Base-by-base conservation (phyloP, 148 eudicot genomes). In the Chenopodium berlandieri region DNA sequence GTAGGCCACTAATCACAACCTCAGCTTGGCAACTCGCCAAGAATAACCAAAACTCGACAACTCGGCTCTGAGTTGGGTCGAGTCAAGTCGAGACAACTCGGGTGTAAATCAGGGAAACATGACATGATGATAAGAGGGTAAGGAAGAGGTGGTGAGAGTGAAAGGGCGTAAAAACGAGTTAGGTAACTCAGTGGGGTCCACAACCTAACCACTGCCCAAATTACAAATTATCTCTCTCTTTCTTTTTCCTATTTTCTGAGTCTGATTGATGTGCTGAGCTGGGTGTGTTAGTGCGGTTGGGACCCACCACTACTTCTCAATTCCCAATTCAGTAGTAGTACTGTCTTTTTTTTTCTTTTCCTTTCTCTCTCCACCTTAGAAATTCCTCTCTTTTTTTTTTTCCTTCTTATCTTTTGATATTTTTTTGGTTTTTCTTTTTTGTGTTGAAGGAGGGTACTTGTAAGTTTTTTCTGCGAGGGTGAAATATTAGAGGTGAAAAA, bases 1-100 rank as follows among this genome's bases (percentile, higher is more conserved):
- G 90, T 0, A 82, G 99, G 40, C 94, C 99, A n/a, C 89, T 94
- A n/a, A 94, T 96, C 44, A 92, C 99, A 31, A 92, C 99, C 66
- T 96, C 99, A 2, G 99, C 99, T 11, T 96, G 99, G 99, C 94
- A 88, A 86, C 86, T 87, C 74, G 71, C 76, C 63, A 78, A 54
- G 17, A 81, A 48, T n/a, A 11, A 48, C 23, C 7, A 34, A 22
- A 9, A 75, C 79, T 44, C 72, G 67, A 25, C 44, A 30, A 81
- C 78, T 80, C 78, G 68, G 0, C 50, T 48, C 52, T 80, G 69
- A 79, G 75, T 65, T 46, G 47, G 40, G 78, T n/a, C 7, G 9
- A 17, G 11, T 25, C 25, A 50, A 50, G 56, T 37, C 7, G 44
- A 5, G 44, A 37, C 8, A 40, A 40, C 44, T 40, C 44, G 44